Evolutionary conservation across 2,329 filamentous ascomycete species (phyloP), one percentile per base, ranked within the genome.

Genomic region (Cercospora citrullina): DNA sequence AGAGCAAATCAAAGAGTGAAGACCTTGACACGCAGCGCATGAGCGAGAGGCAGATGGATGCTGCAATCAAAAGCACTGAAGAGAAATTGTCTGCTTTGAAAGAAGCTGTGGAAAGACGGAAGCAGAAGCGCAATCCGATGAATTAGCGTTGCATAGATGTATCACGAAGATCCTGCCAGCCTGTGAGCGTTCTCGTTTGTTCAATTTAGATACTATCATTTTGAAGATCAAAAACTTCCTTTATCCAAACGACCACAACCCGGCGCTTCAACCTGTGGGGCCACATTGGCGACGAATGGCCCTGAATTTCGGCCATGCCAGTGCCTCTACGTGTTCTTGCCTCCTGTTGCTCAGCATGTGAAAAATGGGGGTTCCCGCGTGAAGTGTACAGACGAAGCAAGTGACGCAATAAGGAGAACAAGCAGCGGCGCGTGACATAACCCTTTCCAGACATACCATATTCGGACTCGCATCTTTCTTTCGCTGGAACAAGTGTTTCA

Each of bases 31-130:
- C 86, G 67, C 84, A 87, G 72, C 84, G 87, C 63, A 88, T 97
- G 62, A 97, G 93, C 3, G 92, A 96, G 77, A 90, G 96, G 81
- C 90, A 92, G 77, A 82, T 99, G 53, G 86, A 88, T 48, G 77
- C 96, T 81, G 91, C 93, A 21, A 94, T 97, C 68, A 84, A 87
- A 64, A 87, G 96, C 31, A 97, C 94, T 2, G 92, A 97, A 77
- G 91, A 97, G 82, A 90, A 92, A 75, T 81, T 99, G 33, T 85
- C 87, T 65, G 87, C 91, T 51, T 81, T 99, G 70, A 94, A 94
- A 79, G 85, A 87, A 51, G 90, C 92, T 31, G 85, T 94, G 62
- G 86, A 87, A 70, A 85, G 84, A 76, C 88, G 85, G 77, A 86
- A 83, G 73, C 71, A 71, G 33, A 69, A 70, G 61, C 53, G 63